Base-by-base conservation (phyloP, 129 eudicot species). In the Deinandra increscens region DNA sequence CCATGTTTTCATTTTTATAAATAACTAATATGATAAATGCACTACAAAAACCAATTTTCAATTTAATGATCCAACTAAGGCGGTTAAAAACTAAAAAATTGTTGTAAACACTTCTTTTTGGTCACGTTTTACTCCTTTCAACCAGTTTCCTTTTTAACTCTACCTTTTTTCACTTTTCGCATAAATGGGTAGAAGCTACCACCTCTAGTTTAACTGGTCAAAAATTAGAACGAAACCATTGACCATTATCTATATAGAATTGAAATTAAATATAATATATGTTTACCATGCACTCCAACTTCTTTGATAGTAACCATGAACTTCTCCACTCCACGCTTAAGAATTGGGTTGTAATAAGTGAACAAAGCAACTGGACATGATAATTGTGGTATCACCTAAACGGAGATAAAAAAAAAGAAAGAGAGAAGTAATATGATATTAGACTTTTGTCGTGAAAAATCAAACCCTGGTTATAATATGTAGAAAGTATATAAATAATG, bases 291-390 rank as follows among this genome's bases (percentile, higher is more conserved):
- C 29, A 93, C 70, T 48, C 98, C 97, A 10, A 80, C 85, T 73
- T 89, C 95, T 81, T 82, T 83, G 70, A 93, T 79, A 38, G 89
- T 89, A 77, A 72, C 60, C 97, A 93, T 93, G 88, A 93, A 93
- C 71, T 83, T 77, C 74, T 77, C 95, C 63, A 87, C 83, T 33
- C 98, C 98, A 68, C 95, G 85, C 80, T 89, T 93, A 54, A 93
- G 92, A 73, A 93, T 93, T 19, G 98, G 98, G 63, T 93, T 93
- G 64, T 93, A 89, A 73, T 93, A 93, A n/a, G 98, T 66, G 81
- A 93, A 93, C 62, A 93, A 74, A 66, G 98, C 95, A 69, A 93
- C 50, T 26, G 98, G 98, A 71, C 97, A 83, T 2, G 97, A 86
- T 76, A 93, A 70, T 13, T 87, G 81, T 31, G 98, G 97, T 44